Conservation (phyloP, 495 filamentous ascomycete genomes). For the Geoglossum glabrum region DNA sequence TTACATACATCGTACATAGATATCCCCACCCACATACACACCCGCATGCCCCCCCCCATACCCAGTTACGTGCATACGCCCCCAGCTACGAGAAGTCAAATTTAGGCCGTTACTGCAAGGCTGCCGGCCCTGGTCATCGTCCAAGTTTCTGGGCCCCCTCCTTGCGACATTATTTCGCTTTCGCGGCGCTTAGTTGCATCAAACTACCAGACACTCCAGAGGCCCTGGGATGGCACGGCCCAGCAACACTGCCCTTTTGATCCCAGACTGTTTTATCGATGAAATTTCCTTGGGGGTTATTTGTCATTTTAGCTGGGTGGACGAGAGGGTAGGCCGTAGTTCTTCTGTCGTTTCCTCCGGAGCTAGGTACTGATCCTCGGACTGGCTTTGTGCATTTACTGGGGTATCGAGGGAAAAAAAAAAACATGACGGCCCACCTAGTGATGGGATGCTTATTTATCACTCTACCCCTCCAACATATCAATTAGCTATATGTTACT, state of each 20-base stretch:
- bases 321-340: background rate
- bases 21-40: no score
- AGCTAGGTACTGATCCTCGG: background rate
- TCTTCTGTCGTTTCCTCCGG: background rate
- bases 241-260: background rate
- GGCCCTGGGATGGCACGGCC: background rate
- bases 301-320: background rate
- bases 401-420: no score
- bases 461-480: background rate
- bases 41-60: background rate
- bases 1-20: no score
- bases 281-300: background rate
- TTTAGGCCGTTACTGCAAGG: background rate
- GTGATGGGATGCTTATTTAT: background rate
- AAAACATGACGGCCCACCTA: no score
- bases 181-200: background rate
- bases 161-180: background rate
- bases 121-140: background rate
- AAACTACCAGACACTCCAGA: background rate
- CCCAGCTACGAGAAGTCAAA: background rate
- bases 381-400: background rate
- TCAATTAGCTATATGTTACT: background rate
- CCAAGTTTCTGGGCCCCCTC: no score
- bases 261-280: background rate
- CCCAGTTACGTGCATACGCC: background rate